Evolutionary conservation across 225 moss, liverwort and hornwort genomes (phyloP).

Genomic region (Polytrichum commune): DNA sequence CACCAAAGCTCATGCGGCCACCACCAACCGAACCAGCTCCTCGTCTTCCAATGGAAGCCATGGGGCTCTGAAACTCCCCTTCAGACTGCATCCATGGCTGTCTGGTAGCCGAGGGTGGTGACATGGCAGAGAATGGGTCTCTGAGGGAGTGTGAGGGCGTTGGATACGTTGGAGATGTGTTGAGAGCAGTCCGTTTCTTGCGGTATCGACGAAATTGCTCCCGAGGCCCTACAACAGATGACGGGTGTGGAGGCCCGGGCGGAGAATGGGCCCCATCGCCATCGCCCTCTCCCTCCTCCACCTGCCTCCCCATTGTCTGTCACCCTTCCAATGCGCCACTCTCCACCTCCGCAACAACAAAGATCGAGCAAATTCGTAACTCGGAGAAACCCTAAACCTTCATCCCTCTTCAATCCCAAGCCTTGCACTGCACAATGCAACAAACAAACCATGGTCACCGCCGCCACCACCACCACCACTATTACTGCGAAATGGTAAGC

Average conservation of each 20-base stretch:
- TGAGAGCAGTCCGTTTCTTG: constrained; percentile 26
- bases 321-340: not conserved
- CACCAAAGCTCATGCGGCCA: constrained; percentile 43
- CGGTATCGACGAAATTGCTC: constrained; percentile 63
- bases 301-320: constrained; percentile 43
- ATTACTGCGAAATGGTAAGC: no score
- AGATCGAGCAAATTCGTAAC: no score
- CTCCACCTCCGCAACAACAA: no score
- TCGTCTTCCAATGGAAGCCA: constrained; percentile 17
- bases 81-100: constrained; percentile 29
- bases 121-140: constrained; percentile 29
- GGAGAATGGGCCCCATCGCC: constrained; percentile 9
- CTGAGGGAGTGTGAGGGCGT: constrained; percentile 38
- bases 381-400: no score
- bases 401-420: no score
- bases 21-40: constrained; percentile 5
- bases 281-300: constrained; percentile 47
- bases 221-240: constrained; percentile 22
- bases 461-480: no score
- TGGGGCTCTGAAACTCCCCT: constrained; percentile 39
- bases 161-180: constrained; percentile 12
- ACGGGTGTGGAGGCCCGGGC: constrained; percentile 6
- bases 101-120: constrained; percentile 40
- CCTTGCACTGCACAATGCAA: no score
- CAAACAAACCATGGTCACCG: no score